Conservation (phyloP, 2,329 filamentous ascomycete genomes). For the Aspergillus udagawae region DNA sequence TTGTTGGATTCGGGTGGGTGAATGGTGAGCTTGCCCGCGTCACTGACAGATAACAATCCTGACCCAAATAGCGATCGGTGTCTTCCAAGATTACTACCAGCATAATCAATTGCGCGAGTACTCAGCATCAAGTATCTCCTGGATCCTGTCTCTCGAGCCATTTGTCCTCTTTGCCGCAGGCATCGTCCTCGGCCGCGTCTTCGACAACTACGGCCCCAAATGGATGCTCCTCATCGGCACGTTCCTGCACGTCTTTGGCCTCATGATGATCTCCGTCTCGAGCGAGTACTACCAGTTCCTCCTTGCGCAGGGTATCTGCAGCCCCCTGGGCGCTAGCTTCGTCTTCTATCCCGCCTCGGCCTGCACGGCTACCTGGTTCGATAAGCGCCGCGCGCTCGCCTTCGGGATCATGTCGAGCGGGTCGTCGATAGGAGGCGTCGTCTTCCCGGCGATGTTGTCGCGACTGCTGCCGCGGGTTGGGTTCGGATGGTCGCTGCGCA, state of each 20-base stretch:
- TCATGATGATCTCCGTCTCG: conserved; percentile 55
- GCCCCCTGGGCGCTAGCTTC: conserved; percentile 46
- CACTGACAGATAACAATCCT: not conserved
- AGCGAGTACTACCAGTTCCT: conserved; percentile 54
- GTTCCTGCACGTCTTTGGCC: conserved; percentile 52
- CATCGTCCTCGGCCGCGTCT: conserved; percentile 57
- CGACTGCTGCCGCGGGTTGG: conserved; percentile 50
- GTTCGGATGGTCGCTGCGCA: conserved; percentile 55
- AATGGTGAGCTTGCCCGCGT: conserved; percentile 29
- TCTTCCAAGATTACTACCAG: conserved; percentile 58
- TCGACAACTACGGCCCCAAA: conserved; percentile 60
- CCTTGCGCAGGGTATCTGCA: conserved; percentile 52
- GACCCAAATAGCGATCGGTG: conserved; percentile 40
- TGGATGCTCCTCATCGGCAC: conserved; percentile 49
- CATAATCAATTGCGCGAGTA: conserved; percentile 44
- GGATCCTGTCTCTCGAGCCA: conserved; percentile 56
- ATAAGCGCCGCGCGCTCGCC: conserved; percentile 48
- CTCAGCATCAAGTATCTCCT: conserved; percentile 51
- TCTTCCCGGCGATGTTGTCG: conserved; percentile 58
- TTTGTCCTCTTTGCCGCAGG: conserved; percentile 55
- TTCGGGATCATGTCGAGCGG: conserved; percentile 53
- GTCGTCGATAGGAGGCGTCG: conserved; percentile 53
- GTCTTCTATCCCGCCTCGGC: conserved; percentile 44
- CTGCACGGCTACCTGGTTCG: conserved; percentile 50
- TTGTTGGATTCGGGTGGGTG: conserved; percentile 46